phyloP scores from a whole-genome alignment of 1,284 basidiomycete species.

The Leccinum pallidistipes region DNA sequence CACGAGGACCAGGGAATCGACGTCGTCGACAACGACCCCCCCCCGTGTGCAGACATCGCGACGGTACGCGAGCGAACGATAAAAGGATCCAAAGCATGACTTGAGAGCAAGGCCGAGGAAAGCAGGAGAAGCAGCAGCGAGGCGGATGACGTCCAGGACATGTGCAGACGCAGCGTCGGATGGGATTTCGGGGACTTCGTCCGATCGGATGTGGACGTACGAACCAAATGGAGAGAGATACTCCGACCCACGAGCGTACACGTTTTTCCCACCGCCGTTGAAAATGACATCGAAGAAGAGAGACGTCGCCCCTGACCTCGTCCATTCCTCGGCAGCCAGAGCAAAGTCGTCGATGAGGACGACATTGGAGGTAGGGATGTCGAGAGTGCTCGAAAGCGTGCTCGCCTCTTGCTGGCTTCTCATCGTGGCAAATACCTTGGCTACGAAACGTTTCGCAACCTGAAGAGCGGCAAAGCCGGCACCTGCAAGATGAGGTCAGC shows the following conservation, averaged over 20 bases:
- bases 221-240: constrained; percentile 27
- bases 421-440: constrained; percentile 25
- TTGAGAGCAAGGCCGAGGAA: constrained; percentile 18
- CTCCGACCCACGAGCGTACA: constrained; percentile 20
- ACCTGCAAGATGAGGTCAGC: constrained; percentile 16
- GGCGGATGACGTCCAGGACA: constrained; percentile 18
- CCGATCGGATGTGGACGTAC: constrained; percentile 26
- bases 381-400: constrained; percentile 13
- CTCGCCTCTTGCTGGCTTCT: constrained; percentile 10
- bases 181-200: constrained; percentile 19
- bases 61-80: constrained; percentile 9
- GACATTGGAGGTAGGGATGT: constrained; percentile 13
- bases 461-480: constrained; percentile 23
- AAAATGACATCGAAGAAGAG: constrained; percentile 29
- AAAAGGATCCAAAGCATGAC: constrained; percentile 20
- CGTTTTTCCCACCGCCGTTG: constrained; percentile 23
- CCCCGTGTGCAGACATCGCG: constrained; percentile 12
- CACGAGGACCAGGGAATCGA: constrained; percentile 17
- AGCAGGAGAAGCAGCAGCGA: constrained; percentile 17
- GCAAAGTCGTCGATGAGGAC: constrained; percentile 15
- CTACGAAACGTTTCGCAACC: constrained; percentile 19
- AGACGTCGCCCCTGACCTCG: constrained; percentile 11
- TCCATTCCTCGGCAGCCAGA: constrained; percentile 12
- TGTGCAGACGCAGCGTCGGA: constrained; percentile 16
- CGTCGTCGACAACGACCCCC: neutral